phyloP scores from a whole-genome alignment of 2,329 filamentous ascomycete genomes.

The Trichoderma sp. region DNA sequence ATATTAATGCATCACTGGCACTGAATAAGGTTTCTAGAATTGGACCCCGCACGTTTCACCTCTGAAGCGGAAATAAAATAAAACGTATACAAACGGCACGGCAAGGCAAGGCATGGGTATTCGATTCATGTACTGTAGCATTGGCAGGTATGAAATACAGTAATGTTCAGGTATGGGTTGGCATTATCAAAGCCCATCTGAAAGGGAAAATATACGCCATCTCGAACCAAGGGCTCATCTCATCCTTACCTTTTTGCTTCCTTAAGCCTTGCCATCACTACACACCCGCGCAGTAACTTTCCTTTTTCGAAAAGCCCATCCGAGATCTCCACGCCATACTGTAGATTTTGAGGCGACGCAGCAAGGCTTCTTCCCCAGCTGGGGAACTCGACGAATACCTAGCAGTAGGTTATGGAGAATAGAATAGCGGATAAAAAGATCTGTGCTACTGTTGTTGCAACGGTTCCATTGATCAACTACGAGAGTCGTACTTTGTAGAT shows the following conservation, averaged over 20 bases:
- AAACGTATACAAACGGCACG: neutral
- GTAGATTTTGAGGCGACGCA: neutral
- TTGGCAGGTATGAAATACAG: neutral
- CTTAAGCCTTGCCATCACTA: neutral
- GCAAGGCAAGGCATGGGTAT: neutral
- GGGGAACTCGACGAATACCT: neutral
- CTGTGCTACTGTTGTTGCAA: neutral
- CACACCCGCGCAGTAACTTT: neutral
- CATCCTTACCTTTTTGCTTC: neutral
- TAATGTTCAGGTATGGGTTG: neutral
- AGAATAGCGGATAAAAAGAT: neutral
- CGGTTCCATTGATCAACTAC: neutral
- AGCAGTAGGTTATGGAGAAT: neutral
- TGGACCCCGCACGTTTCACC: constrained; percentile 5
- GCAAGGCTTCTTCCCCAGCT: neutral
- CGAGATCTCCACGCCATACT: neutral
- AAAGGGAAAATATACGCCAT: constrained; percentile 13
- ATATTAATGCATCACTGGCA: neutral
- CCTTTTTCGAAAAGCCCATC: neutral
- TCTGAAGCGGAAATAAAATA: neutral
- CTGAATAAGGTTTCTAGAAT: neutral
- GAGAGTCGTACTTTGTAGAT: neutral
- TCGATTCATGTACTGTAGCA: neutral
- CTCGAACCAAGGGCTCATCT: neutral
- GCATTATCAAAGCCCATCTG: neutral